Percentiles rank a stretch among this genome's conserved stretches.
Conservation (phyloP, 495 filamentous ascomycete genomes). For the Sabuloglossum arenarium region DNA sequence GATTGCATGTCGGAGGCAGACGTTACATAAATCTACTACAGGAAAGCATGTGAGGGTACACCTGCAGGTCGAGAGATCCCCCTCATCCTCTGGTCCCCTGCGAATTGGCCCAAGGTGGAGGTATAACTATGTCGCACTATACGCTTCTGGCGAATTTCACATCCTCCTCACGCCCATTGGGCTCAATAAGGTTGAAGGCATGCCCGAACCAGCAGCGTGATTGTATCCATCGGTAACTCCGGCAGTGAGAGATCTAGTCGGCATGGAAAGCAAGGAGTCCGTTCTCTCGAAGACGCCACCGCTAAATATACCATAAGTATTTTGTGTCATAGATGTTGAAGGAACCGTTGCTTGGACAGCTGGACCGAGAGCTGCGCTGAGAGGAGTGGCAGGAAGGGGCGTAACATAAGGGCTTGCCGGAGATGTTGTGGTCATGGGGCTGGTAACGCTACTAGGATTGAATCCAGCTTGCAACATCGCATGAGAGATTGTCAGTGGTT, state of each 20-base stretch:
- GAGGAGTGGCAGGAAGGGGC: conserved; percentile 41
- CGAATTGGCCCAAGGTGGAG: neutral
- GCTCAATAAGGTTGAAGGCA: neutral
- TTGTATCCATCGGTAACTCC: conserved; percentile 1
- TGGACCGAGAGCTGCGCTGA: conserved; percentile 70
- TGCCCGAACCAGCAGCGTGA: neutral
- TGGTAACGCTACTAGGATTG: conserved; percentile 17
- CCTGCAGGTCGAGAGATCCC: neutral
- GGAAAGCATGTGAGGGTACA: neutral
- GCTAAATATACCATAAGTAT: conserved; percentile 24
- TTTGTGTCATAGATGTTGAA: conserved; percentile 36
- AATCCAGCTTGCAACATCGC: neutral
- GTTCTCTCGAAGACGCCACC: conserved; percentile 58
- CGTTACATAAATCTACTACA: neutral
- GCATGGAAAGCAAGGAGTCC: conserved; percentile 44
- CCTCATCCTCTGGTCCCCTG: no score
- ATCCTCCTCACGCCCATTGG: neutral
- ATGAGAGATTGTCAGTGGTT: conserved; percentile 3
- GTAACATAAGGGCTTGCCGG: conserved; percentile 17
- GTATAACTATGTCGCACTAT: neutral
- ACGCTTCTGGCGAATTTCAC: neutral
- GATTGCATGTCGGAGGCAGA: no score
- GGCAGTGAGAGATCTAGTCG: conserved; percentile 8
- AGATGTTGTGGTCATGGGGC: conserved; percentile 12
- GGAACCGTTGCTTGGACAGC: conserved; percentile 80